Evolutionary conservation across 345 rosid species (phyloP), one percentile per base, ranked within the genome.

Genomic region (Salix viminalis): DNA sequence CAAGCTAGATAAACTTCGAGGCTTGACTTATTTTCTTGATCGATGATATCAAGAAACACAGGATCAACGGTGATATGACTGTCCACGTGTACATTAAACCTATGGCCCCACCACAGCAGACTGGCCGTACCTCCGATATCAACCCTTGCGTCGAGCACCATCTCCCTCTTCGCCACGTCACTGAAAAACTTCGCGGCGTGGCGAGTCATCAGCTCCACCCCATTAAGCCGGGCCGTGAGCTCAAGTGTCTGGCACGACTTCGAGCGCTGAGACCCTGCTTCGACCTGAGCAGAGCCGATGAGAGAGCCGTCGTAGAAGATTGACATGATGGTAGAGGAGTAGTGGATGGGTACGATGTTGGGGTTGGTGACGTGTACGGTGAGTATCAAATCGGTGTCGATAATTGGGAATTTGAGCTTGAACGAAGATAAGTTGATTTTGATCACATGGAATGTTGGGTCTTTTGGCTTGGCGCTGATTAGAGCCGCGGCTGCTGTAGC

Each of bases 311-410:
- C 96, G 87, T 94, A 94, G 89, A 88, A 85, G 83, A 94, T 94
- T 68, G 96, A 87, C 97, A 94, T 88, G 34, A 86, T 86, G 75
- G 97, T 78, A 75, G 97, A 84, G 36, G 94, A 81, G 91, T 91
- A 92, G 77, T 84, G 82, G 81, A 91, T 72, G 70, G 97, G 82
- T 50, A 84, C 75, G 80, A 88, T 70, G 88, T 94, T 92, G 28
- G 97, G 96, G 81, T 94, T 94, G 60, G 90, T 83, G 88, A 91
- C 91, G 85, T 92, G 94, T 80, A 92, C 92, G 79, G 89, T 90
- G 14, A 92, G 92, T 86, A 88, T 76, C 11, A 94, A 72, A 72
- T 89, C 97, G 50, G 93, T 90, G 82, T 94, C 94, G 69, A 92
- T 83, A 77, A 86, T 81, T 1, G 98, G 92, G 75, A 89, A 76